Evolutionary conservation across 2,329 filamentous ascomycete species (phyloP), one percentile per base, ranked within the genome.

Genomic region (Tympanopsis confertula): DNA sequence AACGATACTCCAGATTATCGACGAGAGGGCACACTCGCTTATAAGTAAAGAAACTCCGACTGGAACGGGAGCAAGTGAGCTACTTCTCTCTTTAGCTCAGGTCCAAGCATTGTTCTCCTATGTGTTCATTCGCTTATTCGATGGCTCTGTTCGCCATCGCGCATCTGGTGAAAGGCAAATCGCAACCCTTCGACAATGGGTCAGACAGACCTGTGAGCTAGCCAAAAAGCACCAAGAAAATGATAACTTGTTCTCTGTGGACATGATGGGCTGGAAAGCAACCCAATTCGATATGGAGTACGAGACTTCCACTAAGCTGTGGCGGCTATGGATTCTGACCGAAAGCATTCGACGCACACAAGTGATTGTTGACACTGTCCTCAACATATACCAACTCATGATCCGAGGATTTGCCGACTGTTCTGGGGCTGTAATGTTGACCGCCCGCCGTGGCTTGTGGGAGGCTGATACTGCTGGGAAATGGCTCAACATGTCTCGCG

Each of bases 281-380:
- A 39, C 19, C 15, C 29, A 39, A 19, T 39, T 39, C 35, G 38
- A 39, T 18, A 4, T 20, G 29, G 38, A 39, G 36, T 37, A 38
- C 18, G 29, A 39, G 36, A 30, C 33, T 19, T 38, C 30, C 14
- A 10, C 24, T 10, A n/a, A 10, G 24, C 5, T 48, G 2, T 57
- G 52, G 54, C 39, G 45, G 19, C 38, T 44, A 12, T 56, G 52
- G 53, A 45, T 55, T 35, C 20, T 54, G 13, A 45, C 47, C 4
- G 53, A 57, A 43, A 54, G 51, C 35, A 42, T 51, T 13, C 51
- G 54, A 5, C 49, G 52, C 13, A 48, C 50, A 15, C 54, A 50
- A 40, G 40, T 53, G 13, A 39, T 46, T n/a, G 37, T 48, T 3
- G 44, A 43, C 5, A 39, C 45, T 18, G 18, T 53, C 5, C 44